Conservation (phyloP, 208 protist species). For the Acanthamoeba royreba region DNA sequence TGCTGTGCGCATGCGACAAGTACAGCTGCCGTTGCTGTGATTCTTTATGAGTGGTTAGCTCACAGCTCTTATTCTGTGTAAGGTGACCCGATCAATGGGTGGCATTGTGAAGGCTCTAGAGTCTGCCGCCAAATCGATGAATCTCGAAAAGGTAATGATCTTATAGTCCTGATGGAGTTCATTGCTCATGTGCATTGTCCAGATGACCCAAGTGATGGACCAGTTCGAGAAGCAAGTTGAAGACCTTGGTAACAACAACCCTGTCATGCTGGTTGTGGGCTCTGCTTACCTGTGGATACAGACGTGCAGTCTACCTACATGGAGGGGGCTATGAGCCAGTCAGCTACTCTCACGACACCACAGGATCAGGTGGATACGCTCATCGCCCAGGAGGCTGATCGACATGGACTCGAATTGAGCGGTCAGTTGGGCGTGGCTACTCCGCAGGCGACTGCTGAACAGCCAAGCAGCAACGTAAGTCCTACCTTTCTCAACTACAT, state of each 20-base stretch:
- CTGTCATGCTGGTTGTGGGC: conserved; percentile 80
- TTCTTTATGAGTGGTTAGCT: not conserved
- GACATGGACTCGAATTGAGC: conserved; percentile 21
- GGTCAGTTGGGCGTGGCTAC: not conserved
- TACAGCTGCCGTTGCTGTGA: not conserved
- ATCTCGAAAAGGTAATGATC: conserved; percentile 81
- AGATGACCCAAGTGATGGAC: conserved; percentile 91
- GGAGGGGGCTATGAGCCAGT: conserved; percentile 37
- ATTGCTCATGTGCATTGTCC: not conserved
- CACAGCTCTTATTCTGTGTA: not conserved
- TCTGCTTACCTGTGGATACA: not conserved
- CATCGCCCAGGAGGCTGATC: conserved; percentile 40
- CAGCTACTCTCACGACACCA: conserved; percentile 18
- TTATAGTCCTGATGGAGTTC: not conserved
- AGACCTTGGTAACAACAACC: conserved; percentile 92
- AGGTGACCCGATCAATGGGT: conserved; percentile 92
- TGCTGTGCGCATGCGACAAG: conserved; percentile 87
- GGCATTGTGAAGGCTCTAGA: conserved; percentile 93
- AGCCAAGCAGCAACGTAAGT: not conserved
- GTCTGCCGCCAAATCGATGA: conserved; percentile 90
- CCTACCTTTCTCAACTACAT: not conserved
- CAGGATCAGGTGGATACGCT: conserved; percentile 43
- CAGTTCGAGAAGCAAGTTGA: conserved; percentile 97
- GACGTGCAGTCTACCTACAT: conserved; percentile 42
- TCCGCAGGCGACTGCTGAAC: not conserved